These are phyloP conservation scores for Solanum paucissectum DNA, from an alignment of 257 asterid species.

Conservation along the genomic window DNA sequence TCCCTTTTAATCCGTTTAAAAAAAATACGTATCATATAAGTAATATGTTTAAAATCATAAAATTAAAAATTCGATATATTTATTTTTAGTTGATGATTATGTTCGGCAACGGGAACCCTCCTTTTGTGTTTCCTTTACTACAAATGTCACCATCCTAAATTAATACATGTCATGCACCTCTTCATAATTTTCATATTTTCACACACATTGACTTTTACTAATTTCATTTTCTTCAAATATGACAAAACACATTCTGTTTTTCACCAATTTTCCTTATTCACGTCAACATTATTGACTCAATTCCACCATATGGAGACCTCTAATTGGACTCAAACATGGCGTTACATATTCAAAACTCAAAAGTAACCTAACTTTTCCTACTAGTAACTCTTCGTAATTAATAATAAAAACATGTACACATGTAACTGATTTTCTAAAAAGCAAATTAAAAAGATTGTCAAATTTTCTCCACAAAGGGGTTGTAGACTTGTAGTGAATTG, in stretches of 20 bases:
- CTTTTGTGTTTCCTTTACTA: not conserved
- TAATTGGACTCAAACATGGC: not conserved
- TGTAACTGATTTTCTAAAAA: not conserved
- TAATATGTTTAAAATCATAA: no score
- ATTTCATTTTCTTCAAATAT: not conserved
- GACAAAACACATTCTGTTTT: not conserved
- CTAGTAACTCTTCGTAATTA: not conserved
- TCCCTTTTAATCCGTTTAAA: not conserved
- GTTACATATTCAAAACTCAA: not conserved
- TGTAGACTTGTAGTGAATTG: not conserved
- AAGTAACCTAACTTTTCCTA: not conserved
- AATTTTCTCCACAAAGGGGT: not conserved
- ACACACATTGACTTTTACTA: not conserved
- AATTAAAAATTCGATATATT: not conserved
- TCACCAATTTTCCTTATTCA: not conserved
- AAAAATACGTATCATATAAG: not conserved
- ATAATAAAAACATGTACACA: not conserved
- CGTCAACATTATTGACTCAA: constrained; percentile 1
- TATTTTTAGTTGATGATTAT: not conserved
- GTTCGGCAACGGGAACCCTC: not conserved
- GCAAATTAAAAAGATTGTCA: not conserved
- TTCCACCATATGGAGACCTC: constrained; percentile 6
- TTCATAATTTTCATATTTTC: not conserved
- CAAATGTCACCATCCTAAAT: not conserved
- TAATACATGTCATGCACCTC: not conserved